Evolutionary conservation across 2,329 filamentous ascomycete species (phyloP).

Genomic region (Penicillium sclerotiorum): DNA sequence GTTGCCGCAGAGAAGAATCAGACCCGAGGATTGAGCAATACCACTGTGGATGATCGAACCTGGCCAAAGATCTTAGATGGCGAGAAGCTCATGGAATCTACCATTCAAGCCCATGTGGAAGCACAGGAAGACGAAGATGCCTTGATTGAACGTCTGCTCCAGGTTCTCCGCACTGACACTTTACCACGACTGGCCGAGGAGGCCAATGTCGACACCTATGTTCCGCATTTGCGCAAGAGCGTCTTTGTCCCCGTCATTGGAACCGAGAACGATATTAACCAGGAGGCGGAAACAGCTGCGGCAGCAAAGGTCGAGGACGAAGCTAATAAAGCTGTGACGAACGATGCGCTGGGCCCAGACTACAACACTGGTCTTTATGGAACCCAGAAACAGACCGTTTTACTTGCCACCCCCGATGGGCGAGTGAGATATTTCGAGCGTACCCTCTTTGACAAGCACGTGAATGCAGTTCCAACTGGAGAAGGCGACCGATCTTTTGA

Average conservation of each 20-base stretch:
- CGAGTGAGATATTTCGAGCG: conserved; percentile 64
- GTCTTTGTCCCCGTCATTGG: conserved; percentile 64
- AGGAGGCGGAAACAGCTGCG: conserved; percentile 40
- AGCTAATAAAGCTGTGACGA: conserved; percentile 11
- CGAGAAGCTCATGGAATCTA: conserved; percentile 55
- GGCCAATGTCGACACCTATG: conserved; percentile 57
- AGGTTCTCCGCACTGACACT: conserved; percentile 57
- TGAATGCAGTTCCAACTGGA: conserved; percentile 48
- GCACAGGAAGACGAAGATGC: conserved; percentile 49
- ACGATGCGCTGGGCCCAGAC: conserved; percentile 29
- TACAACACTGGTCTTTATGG: conserved; percentile 59
- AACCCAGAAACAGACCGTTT: conserved; percentile 65
- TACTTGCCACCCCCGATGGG: conserved; percentile 59
- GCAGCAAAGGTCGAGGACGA: conserved; percentile 29
- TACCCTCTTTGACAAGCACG: conserved; percentile 60
- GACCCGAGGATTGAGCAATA: conserved; percentile 64
- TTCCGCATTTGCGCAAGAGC: conserved; percentile 59
- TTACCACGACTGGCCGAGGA: conserved; percentile 44
- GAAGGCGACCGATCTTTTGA: conserved; percentile 51
- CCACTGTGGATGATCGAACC: conserved; percentile 58
- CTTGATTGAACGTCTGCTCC: conserved; percentile 56
- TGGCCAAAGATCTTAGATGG: conserved; percentile 66
- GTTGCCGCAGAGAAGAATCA: conserved; percentile 53
- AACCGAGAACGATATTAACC: conserved; percentile 44
- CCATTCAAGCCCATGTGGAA: conserved; percentile 50